Evolutionary conservation across 2,329 filamentous ascomycete species (phyloP), one percentile per base, ranked within the genome.

Genomic region (Fusarium nanum): DNA sequence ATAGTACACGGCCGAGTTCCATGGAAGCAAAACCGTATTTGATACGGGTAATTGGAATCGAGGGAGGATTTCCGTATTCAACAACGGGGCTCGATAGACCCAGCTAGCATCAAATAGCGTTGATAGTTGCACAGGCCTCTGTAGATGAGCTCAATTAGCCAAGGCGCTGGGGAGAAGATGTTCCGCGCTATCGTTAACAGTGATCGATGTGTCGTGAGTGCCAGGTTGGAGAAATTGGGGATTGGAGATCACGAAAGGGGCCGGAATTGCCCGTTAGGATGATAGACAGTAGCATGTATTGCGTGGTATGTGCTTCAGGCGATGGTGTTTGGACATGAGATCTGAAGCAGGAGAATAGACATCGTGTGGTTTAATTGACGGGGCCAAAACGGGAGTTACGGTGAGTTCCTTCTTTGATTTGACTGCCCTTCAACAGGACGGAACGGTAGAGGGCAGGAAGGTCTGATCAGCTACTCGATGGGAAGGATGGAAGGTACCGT

Each of bases 91-190:
- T 50, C 52, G 22, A 64, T 70, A 55, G 30, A 44, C 44, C 50
- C 67, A 68, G 45, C 49, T 68, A 66, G 63, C 54, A 70, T 53
- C 27, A 46, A 56, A 62, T 68, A 71, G 63, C n/a, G 42, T 56
- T 46, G 49, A 56, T 46, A 62, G 27, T 25, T 68, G 67, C 54
- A 40, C 56, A 70, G 45, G 57, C 56, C 53, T 56, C 22, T 60
- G 34, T 42, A 37, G 6, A 56, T 70, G 58, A 55, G 44, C 37
- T 45, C 41, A 68, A 61, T 28, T 52, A 67, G 60, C 52, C 52
- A 45, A 72, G 64, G 60, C 48, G 50, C 59, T 59, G 46, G 47
- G 32, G 16, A 27, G 18, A 28, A 42, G n/a, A 47, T 49, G 32
- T 53, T 42, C 25, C 58, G 23, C 44, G 28, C 13, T 41, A 32